Percentiles rank a stretch among this genome's conserved stretches.
These are phyloP conservation scores for Penicillium frequentans DNA, from an alignment of 2,329 filamentous ascomycete genomes.

Conservation along the genomic window DNA sequence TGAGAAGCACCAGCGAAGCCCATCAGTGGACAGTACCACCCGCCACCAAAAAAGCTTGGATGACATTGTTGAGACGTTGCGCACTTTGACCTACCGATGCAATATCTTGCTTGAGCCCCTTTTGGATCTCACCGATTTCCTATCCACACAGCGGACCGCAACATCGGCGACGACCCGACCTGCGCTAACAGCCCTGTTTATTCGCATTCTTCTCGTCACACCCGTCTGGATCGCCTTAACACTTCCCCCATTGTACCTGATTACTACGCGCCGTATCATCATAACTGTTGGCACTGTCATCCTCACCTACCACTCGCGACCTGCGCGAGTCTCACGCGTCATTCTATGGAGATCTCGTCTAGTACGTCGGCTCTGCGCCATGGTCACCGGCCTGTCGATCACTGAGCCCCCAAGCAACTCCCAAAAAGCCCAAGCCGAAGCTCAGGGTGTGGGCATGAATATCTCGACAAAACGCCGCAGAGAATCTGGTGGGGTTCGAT, in stretches of 20 bases:
- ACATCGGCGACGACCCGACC: slow-evolving; percentile 89
- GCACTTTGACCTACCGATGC: slow-evolving; percentile 85
- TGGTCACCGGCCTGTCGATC: slow-evolving; percentile 76
- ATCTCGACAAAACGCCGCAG: slow-evolving; percentile 46
- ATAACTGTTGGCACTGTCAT: slow-evolving; percentile 83
- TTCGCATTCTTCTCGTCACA: slow-evolving; percentile 82
- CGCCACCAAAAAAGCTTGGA: slow-evolving; percentile 92
- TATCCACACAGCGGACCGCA: slow-evolving; percentile 85
- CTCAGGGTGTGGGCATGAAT: slow-evolving; percentile 48
- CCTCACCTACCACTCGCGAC: slow-evolving; percentile 88
- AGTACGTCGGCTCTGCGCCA: slow-evolving; percentile 66
- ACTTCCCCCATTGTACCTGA: slow-evolving; percentile 76
- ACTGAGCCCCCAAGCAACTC: slow-evolving; percentile 41
- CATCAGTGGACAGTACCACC: slow-evolving; percentile 61
- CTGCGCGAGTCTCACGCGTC: slow-evolving; percentile 78
- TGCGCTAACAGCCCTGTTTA: slow-evolving; percentile 83
- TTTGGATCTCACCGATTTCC: slow-evolving; percentile 84
- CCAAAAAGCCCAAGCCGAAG: slow-evolving; percentile 39
- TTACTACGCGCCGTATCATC: slow-evolving; percentile 81
- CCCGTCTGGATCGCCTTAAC: slow-evolving; percentile 85
- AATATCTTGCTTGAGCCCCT: slow-evolving; percentile 90
- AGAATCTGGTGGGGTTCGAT: slow-evolving; percentile 76
- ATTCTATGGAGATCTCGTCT: slow-evolving; percentile 86
- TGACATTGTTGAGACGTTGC: slow-evolving; percentile 92
- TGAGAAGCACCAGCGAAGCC: slow-evolving; percentile 58